Evolutionary conservation across 2,329 filamentous ascomycete species (phyloP).

Genomic region (Pseudocercospora pini-densiflorae): DNA sequence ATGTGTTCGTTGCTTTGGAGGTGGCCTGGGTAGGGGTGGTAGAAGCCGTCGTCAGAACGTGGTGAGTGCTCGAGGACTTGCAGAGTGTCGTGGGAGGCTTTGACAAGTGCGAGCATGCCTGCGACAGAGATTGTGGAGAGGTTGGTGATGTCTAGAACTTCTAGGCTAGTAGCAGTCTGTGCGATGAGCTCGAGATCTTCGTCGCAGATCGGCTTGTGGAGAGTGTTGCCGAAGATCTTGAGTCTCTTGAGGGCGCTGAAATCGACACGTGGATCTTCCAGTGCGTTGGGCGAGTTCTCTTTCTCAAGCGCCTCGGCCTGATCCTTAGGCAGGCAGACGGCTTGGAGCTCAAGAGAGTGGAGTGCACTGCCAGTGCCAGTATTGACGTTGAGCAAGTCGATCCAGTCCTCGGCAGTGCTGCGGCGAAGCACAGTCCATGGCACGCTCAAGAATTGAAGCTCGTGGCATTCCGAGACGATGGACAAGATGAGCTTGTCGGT

Average conservation of each 20-base stretch:
- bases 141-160: conserved; percentile 59
- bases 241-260: conserved; percentile 56
- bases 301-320: conserved; percentile 50
- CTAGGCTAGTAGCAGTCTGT: conserved; percentile 55
- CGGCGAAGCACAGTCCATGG: conserved; percentile 60
- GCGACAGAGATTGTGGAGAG: conserved; percentile 58
- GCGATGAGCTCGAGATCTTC: conserved; percentile 56
- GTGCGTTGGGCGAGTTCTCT: conserved; percentile 41
- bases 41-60: conserved; percentile 57
- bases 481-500: conserved; percentile 56
- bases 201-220: conserved; percentile 57
- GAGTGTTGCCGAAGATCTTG: conserved; percentile 60
- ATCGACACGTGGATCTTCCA: conserved; percentile 50
- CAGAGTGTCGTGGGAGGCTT: conserved; percentile 53
- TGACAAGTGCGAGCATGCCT: conserved; percentile 57
- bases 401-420: conserved; percentile 54
- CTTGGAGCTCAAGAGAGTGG: conserved; percentile 57
- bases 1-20: conserved; percentile 51
- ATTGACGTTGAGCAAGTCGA: conserved; percentile 50
- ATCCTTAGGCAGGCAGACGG: conserved; percentile 53
- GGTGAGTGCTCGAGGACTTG: conserved; percentile 59
- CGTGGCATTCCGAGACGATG: conserved; percentile 52
- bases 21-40: conserved; percentile 54
- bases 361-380: conserved; percentile 46
- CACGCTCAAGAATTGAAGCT: conserved; percentile 54